A percentile compares a stretch with the other conserved stretches of the same genome.
Conservation (phyloP, 139 green algal genomes). For the Asterochloris erici region DNA sequence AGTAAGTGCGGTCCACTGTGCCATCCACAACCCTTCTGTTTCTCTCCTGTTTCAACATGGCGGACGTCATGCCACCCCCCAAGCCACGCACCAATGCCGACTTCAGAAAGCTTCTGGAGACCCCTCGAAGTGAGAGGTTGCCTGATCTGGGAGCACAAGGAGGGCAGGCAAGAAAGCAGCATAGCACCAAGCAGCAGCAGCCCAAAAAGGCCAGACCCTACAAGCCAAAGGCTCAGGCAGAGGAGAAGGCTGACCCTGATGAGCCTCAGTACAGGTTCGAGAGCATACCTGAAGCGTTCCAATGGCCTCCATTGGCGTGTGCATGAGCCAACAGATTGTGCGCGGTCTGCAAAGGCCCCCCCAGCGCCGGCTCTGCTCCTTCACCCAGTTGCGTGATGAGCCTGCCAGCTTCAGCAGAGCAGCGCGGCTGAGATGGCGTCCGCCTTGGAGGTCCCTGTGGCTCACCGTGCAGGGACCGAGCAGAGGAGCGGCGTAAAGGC, state of each 20-base stretch:
- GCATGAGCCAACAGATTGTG: not conserved
- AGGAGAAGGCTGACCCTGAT: slow-evolving; percentile 49
- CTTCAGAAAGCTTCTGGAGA: slow-evolving; percentile 62
- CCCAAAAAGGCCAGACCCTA: slow-evolving; percentile 9
- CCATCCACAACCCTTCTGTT: too few species aligned
- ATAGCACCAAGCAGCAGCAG: not conserved
- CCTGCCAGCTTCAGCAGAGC: too few species aligned
- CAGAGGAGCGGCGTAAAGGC: slow-evolving; percentile 63
- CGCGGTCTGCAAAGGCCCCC: not conserved
- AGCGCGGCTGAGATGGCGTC: not conserved
- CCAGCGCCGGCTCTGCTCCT: not conserved
- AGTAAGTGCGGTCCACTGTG: too few species aligned
- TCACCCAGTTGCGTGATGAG: not conserved
- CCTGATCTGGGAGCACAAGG: not conserved
- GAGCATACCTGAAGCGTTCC: not conserved
- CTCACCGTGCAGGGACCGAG: slow-evolving; percentile 47
- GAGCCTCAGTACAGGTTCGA: slow-evolving; percentile 54
- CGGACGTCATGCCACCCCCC: slow-evolving; percentile 3
- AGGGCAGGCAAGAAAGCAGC: not conserved
- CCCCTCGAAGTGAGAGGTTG: slow-evolving; percentile 38
- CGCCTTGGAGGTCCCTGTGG: not conserved
- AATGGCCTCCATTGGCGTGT: not conserved
- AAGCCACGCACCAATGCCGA: slow-evolving; percentile 58
- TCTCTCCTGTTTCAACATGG: not conserved
- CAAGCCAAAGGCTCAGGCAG: slow-evolving; percentile 25